Evolutionary conservation across 2,329 filamentous ascomycete genomes (phyloP), one percentile per base, ranked within the genome.

Genomic region (Trichophyton rubrum): DNA sequence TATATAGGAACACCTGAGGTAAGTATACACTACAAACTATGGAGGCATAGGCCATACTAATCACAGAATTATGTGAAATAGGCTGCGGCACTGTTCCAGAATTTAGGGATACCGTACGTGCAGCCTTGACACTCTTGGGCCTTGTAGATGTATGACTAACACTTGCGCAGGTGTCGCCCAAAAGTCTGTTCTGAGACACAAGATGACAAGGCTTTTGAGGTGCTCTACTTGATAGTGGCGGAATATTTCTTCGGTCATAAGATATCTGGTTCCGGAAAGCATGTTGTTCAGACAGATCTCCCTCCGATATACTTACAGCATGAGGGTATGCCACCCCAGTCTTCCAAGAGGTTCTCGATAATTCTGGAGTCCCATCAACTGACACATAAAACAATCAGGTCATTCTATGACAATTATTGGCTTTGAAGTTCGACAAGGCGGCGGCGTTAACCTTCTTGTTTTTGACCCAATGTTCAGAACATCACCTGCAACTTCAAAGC

Each of bases 1-100:
- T 97, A 93, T 69, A 97, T 97, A 66, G 92, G 92, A 15, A 96
- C 92, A 1, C 85, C 89, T 7, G 92, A 97, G 78, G 88, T 89
- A 77, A 66, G 70, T 64, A 40, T n/a, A 30, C 27, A 6, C 24
- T 47, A 27, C 1, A 5, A 38, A 38, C 49, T 27, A 59, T 24
- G 6, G 9, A 13, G 8, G 45, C 11, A 51, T 30, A 27, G 11
- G 38, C 5, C 22, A 13, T 59, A 20, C 45, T 59, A 47, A 59
- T 8, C 15, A 41, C 6, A 15, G 2, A 47, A 11, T 55, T 41
- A 30, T 33, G 9, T 38, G 45, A 51, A 51, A 56, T 47, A 90
- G 87, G 90, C 88, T 4, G 83, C 92, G 72, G 89, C 90, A 6
- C 80, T 95, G 65, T 87, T 95, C 66, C 74, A 80, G 40, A 84